Evolutionary conservation across 768 basidiomycete genomes (phyloP), one percentile per base, ranked within the genome.

Genomic region (Termitomyces sp.): DNA sequence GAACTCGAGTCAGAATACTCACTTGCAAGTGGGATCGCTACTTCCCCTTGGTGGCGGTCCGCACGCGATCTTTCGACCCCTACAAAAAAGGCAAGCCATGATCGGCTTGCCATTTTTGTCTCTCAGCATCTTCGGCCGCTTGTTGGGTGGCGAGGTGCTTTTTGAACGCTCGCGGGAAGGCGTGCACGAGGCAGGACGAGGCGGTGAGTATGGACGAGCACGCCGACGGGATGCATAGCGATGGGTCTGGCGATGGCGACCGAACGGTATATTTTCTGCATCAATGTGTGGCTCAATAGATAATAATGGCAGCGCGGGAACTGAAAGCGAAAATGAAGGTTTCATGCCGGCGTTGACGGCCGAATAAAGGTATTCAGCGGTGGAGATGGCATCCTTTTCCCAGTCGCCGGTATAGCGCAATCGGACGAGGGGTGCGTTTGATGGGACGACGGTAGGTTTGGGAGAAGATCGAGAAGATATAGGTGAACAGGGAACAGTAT

Each of bases 21-120:
- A 80, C 79, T 78, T 78, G 77, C 79, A 80, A 0, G 76, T 72
- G 43, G 65, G 68, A 52, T 74, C 75, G 38, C 65, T 68, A 46
- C 68, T 73, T 2, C 68, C 71, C 0, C 66, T 65, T 2, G 66
- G 59, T 1, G 77, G 74, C 6, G 76, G 70, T 0, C 79, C 77
- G 22, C 79, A 81, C 8, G 79, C 79, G 47, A 81, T 81, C 66
- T 81, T 80, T 12, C 79, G 66, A 1, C 75, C 75, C 6, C 78
- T 66, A 49, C 78, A 80, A 59, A 80, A 80, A 1, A 77, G 63
- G 51, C 78, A 80, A 1, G 79, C 79, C 24, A 80, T 64, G 3
- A 72, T 67, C 12, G 77, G 78, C 56, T 79, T 79, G 12, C 56
- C 48, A 34, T 55, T 45, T 35, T 55, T 41, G 19, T 49, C 43